These are phyloP conservation scores for Ophiostoma australiae DNA, from an alignment of 2,329 filamentous ascomycete species.

Conservation along the genomic window DNA sequence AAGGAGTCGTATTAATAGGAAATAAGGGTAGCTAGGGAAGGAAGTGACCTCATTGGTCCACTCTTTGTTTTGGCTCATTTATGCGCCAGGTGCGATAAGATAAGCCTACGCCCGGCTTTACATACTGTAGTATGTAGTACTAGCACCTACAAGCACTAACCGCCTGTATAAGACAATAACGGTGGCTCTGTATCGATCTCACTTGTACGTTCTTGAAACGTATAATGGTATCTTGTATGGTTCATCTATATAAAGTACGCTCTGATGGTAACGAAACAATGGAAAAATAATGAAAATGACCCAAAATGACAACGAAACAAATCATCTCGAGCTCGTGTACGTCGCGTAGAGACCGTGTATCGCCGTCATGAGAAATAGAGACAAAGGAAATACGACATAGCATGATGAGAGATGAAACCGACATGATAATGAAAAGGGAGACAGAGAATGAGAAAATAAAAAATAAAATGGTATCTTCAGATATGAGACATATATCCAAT, in stretches of 20 bases:
- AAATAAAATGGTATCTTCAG: background rate
- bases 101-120: background rate
- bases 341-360: background rate
- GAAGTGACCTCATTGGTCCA: constrained; percentile 15
- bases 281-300: background rate
- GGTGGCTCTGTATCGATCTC: background rate
- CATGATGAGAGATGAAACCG: background rate
- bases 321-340: background rate
- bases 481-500: constrained; percentile 3
- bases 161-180: too few species aligned
- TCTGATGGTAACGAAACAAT: background rate
- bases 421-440: background rate
- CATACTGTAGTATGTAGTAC: too few species aligned
- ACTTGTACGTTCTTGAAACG: background rate
- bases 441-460: background rate
- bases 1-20: background rate
- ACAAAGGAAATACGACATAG: background rate
- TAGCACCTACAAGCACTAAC: background rate
- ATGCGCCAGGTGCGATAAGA: background rate
- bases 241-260: background rate
- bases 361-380: background rate
- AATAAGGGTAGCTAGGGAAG: background rate
- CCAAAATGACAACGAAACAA: constrained; percentile 6
- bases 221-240: background rate
- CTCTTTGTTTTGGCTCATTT: background rate